Conservation (phyloP, 2,329 filamentous ascomycete species). For the Paradendryphiella salina region DNA sequence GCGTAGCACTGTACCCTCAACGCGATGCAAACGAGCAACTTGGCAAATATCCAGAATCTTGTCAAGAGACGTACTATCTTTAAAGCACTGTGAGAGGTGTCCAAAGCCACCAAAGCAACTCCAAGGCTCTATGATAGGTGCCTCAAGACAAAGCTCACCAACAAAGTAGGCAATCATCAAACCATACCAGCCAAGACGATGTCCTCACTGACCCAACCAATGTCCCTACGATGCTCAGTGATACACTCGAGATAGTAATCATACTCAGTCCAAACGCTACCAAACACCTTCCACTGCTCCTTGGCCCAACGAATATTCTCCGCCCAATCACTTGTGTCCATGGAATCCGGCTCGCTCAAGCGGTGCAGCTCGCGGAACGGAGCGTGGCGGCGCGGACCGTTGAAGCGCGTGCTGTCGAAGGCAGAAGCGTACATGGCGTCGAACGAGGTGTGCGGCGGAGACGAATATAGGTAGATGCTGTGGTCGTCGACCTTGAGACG, state of each 20-base stretch:
- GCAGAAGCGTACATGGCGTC: conserved; percentile 21
- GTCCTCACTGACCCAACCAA: conserved; percentile 34
- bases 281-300: conserved; percentile 30
- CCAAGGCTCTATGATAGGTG: too few species aligned
- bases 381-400: conserved; percentile 20
- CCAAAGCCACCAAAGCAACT: too few species aligned
- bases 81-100: too few species aligned
- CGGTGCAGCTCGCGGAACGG: conserved; percentile 37
- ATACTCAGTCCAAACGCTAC: conserved; percentile 35
- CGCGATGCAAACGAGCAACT: too few species aligned
- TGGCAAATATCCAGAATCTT: too few species aligned
- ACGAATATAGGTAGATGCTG: conserved; percentile 25
- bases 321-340: conserved; percentile 33
- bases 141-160: too few species aligned
- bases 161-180: too few species aligned
- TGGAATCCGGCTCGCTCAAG: conserved; percentile 19
- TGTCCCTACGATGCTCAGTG: conserved; percentile 20
- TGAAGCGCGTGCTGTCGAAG: conserved; percentile 22
- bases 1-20: too few species aligned
- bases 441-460: conserved; percentile 3
- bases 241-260: conserved; percentile 31
- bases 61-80: too few species aligned
- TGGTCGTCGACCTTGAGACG: conserved; percentile 25
- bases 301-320: conserved; percentile 44
- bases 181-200: background rate